Evolutionary conservation across 2,329 filamentous ascomycete genomes (phyloP).

Genomic region (Scedosporium boydii): DNA sequence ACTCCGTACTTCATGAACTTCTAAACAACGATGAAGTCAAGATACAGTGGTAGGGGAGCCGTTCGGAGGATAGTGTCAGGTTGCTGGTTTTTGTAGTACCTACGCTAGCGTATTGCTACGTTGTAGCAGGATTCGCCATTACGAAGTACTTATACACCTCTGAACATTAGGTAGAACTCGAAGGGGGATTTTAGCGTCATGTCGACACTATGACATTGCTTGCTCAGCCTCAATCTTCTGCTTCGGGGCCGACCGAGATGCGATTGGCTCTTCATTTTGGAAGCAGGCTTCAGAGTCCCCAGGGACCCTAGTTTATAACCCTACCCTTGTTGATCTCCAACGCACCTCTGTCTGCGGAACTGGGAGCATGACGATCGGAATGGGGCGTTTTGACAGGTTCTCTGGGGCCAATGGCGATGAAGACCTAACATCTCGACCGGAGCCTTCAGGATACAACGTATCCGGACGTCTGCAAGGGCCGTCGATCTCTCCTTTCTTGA

Average conservation of each 20-base stretch:
- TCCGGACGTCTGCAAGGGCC: neutral
- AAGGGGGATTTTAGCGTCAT: too few species aligned
- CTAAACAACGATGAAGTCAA: neutral
- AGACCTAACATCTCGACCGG: neutral
- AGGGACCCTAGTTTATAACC: neutral
- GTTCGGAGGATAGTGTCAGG: neutral
- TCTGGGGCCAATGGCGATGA: neutral
- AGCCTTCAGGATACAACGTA: neutral
- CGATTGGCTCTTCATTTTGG: neutral
- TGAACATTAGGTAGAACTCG: too few species aligned
- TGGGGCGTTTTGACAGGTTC: neutral
- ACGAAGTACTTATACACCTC: too few species aligned
- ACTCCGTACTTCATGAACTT: too few species aligned
- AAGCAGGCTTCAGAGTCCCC: neutral
- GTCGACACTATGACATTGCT: neutral
- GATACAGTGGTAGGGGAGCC: neutral
- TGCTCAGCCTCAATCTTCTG: conserved; percentile 1
- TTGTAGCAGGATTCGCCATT: too few species aligned
- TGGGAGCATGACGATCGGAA: neutral
- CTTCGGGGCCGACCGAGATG: neutral
- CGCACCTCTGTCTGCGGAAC: neutral
- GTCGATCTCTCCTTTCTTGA: neutral
- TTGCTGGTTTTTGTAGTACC: neutral
- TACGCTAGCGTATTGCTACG: too few species aligned
- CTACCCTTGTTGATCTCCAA: neutral